A percentile compares a stretch with the other conserved stretches of the same genome.
phyloP scores from a whole-genome alignment of 2,329 filamentous ascomycete species.

The Fusarium annulatum region DNA sequence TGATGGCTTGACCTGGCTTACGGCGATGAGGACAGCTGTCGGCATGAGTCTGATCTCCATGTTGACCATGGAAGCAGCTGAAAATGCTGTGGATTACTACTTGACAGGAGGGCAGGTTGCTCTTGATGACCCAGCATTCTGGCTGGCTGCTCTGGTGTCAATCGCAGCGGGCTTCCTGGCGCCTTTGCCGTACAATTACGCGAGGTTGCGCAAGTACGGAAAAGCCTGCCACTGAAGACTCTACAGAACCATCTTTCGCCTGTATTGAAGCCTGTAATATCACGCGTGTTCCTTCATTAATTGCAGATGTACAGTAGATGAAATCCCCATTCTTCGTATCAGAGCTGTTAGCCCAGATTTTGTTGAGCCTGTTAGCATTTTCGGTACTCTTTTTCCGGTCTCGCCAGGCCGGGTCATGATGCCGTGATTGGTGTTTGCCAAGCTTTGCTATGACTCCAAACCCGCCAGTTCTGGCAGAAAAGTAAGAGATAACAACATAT shows the following conservation, averaged over 20 bases:
- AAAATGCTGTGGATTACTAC: slow-evolving; percentile 66
- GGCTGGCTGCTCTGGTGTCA: slow-evolving; percentile 60
- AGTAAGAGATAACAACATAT: no score
- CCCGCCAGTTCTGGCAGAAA: background rate
- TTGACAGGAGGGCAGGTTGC: slow-evolving; percentile 63
- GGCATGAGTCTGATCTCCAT: slow-evolving; percentile 71
- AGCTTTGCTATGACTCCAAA: background rate
- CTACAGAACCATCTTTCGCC: no score
- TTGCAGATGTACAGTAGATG: rapidly evolving
- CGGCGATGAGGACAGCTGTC: slow-evolving; percentile 62
- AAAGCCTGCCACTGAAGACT: slow-evolving; percentile 57
- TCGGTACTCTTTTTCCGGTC: background rate
- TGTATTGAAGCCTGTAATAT: no score
- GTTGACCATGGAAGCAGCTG: slow-evolving; percentile 66
- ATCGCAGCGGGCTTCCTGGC: slow-evolving; percentile 59
- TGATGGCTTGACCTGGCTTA: slow-evolving; percentile 59
- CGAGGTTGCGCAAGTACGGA: slow-evolving; percentile 59
- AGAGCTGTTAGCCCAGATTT: rapidly evolving
- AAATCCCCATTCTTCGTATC: no score
- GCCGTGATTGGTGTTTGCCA: background rate
- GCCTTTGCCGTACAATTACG: slow-evolving; percentile 66
- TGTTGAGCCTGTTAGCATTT: background rate
- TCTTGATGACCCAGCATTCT: slow-evolving; percentile 61
- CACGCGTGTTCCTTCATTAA: no score
- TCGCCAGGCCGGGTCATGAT: background rate